phyloP scores from a whole-genome alignment of 805 yeast genomes.

The Candida mattraensis region DNA sequence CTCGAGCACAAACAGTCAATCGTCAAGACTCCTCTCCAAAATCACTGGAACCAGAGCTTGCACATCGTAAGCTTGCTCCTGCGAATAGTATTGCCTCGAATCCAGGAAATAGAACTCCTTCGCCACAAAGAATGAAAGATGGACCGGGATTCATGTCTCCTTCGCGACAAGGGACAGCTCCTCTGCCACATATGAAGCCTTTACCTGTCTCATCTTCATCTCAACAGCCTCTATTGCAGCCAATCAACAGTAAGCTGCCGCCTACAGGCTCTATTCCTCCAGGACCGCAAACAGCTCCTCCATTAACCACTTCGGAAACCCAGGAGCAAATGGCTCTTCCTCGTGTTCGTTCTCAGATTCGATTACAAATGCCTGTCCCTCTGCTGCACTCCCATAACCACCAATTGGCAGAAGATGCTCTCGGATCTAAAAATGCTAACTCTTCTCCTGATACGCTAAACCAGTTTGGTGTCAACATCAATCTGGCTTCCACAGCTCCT shows the following conservation, averaged over 20 bases:
- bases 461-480: slow-evolving; percentile 52
- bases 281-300: slow-evolving; percentile 34
- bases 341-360: slow-evolving; percentile 54
- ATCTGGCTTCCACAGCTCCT: slow-evolving; percentile 62
- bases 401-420: slow-evolving; percentile 2
- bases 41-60: slow-evolving; percentile 20
- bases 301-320: slow-evolving; percentile 15
- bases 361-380: slow-evolving; percentile 78
- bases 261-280: slow-evolving; percentile 10
- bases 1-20: slow-evolving; percentile 43
- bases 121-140: slow-evolving; percentile 41
- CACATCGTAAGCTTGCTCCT: slow-evolving; percentile 36
- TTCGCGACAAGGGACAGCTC: slow-evolving; percentile 26
- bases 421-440: slow-evolving; percentile 5
- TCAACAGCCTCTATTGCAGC: slow-evolving; percentile 49
- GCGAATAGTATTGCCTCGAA: slow-evolving; percentile 41
- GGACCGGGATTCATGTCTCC: slow-evolving; percentile 27
- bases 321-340: slow-evolving; percentile 24
- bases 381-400: slow-evolving; percentile 23
- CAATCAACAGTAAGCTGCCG: slow-evolving; percentile 50
- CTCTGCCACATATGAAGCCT: slow-evolving; percentile 49
- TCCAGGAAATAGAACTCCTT: slow-evolving; percentile 43
- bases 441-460: slow-evolving; percentile 25
- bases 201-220: slow-evolving; percentile 39
- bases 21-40: slow-evolving; percentile 37